phyloP scores from a whole-genome alignment of 1,284 basidiomycete species.

The Neolentinus lepideus region DNA sequence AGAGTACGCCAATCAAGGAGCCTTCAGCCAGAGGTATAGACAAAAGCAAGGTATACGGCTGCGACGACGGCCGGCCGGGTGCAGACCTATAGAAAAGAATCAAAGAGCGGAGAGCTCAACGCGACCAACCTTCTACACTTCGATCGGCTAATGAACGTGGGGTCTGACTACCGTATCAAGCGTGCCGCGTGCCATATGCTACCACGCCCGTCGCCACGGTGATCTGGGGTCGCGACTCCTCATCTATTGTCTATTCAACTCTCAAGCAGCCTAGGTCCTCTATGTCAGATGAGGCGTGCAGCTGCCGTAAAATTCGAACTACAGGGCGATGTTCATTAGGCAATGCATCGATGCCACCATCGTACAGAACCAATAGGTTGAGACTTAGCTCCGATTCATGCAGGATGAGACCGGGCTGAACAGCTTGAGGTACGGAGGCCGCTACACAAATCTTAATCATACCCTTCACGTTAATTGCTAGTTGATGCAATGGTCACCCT shows the following conservation, averaged over 20 bases:
- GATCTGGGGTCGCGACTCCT: background rate
- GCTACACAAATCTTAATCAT: too few species aligned
- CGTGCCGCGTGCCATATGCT: background rate
- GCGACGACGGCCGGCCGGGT: constrained; percentile 45
- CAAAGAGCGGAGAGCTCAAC: constrained; percentile 17
- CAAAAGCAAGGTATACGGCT: constrained; percentile 12
- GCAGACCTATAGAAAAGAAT: constrained; percentile 18
- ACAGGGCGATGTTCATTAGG: too few species aligned
- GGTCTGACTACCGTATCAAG: background rate
- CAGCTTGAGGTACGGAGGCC: too few species aligned
- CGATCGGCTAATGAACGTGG: background rate
- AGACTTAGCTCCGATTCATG: too few species aligned
- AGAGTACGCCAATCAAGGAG: constrained; percentile 19
- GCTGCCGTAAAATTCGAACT: too few species aligned
- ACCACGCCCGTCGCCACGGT: background rate
- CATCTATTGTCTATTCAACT: too few species aligned
- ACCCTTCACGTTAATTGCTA: too few species aligned
- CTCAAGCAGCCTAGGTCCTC: too few species aligned
- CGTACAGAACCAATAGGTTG: too few species aligned
- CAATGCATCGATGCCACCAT: too few species aligned
- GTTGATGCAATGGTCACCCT: background rate
- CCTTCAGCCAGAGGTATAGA: constrained; percentile 11
- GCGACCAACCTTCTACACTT: background rate
- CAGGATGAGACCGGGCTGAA: too few species aligned
- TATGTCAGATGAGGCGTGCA: too few species aligned